Conservation (phyloP, 2,329 filamentous ascomycete genomes). For the Alternaria sp. region DNA sequence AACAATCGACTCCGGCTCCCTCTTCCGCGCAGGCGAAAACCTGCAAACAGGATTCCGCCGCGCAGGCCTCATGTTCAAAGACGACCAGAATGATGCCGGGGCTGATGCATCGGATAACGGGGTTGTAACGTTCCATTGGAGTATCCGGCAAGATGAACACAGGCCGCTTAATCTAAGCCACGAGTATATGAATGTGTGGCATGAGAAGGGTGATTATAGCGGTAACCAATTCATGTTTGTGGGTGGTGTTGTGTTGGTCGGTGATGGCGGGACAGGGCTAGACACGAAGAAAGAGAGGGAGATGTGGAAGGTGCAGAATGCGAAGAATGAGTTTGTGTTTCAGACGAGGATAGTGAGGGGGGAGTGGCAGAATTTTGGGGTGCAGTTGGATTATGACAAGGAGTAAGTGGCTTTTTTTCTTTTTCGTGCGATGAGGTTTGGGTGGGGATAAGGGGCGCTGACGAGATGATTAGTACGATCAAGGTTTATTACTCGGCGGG, state of each 20-base stretch:
- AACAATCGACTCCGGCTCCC: constrained; percentile 29
- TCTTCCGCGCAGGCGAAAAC: constrained; percentile 26
- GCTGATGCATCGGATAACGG: constrained; percentile 30
- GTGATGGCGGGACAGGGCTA: constrained; percentile 25
- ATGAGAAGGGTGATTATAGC: constrained; percentile 32
- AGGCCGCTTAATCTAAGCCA: constrained; percentile 31
- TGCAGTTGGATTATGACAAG: constrained; percentile 28
- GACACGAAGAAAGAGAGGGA: constrained; percentile 25
- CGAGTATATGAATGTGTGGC: constrained; percentile 42
- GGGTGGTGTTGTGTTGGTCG: constrained; percentile 24
- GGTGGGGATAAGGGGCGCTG: not conserved
- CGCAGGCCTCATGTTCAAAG: constrained; percentile 28
- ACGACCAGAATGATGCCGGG: constrained; percentile 26
- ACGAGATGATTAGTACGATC: constrained; percentile 25
- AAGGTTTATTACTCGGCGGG: constrained; percentile 32
- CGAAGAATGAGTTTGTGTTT: constrained; percentile 29
- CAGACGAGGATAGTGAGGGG: constrained; percentile 13
- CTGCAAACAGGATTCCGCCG: constrained; percentile 33
- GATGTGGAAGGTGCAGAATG: constrained; percentile 28
- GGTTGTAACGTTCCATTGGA: constrained; percentile 36
- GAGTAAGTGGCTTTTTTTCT: constrained; percentile 18
- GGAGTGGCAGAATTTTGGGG: constrained; percentile 37
- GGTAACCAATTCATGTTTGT: constrained; percentile 36
- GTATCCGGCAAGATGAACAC: constrained; percentile 22
- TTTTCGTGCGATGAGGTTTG: not conserved